Conservation (phyloP, 176 grass and related monocot species). For the Aegilops bicornis region DNA sequence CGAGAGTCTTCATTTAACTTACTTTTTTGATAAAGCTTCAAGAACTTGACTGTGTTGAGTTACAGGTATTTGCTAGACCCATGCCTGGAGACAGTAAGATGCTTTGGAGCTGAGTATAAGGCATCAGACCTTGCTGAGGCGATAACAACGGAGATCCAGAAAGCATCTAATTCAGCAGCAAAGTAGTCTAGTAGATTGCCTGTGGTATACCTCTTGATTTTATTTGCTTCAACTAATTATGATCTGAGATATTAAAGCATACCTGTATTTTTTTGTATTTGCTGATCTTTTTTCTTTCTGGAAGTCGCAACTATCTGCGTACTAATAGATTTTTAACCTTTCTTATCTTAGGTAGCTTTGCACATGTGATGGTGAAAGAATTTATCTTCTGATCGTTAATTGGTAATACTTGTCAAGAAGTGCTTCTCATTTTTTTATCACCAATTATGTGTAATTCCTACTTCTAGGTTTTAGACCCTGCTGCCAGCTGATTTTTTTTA, state of each 20-base stretch:
- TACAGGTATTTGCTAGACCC: constrained; percentile 91
- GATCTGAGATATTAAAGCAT: constrained; percentile 21
- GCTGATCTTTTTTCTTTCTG: constrained; percentile 3
- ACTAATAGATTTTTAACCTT: not conserved
- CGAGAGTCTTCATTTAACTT: not conserved
- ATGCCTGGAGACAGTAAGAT: constrained; percentile 81
- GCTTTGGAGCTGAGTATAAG: constrained; percentile 81
- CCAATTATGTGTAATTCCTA: not conserved
- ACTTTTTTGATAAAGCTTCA: constrained; percentile 11
- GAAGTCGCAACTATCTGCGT: constrained; percentile 3
- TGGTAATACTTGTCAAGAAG: not conserved
- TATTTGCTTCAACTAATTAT: constrained; percentile 32
- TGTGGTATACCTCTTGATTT: constrained; percentile 26
- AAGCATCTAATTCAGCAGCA: constrained; percentile 45
- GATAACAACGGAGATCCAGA: constrained; percentile 62
- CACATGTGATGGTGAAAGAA: constrained; percentile 17
- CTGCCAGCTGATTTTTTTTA: not conserved
- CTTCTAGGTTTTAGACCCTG: not conserved
- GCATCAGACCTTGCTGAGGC: constrained; percentile 70
- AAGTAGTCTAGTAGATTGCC: constrained; percentile 23
- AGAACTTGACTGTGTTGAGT: constrained; percentile 32
- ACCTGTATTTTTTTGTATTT: constrained; percentile 11
- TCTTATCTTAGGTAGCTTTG: constrained; percentile 14
- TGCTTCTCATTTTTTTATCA: not conserved
- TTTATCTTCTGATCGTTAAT: not conserved